A percentile compares a stretch with the other conserved stretches of the same genome.
phyloP scores from a whole-genome alignment of 441 rosid species.

The Melastoma candidum region DNA sequence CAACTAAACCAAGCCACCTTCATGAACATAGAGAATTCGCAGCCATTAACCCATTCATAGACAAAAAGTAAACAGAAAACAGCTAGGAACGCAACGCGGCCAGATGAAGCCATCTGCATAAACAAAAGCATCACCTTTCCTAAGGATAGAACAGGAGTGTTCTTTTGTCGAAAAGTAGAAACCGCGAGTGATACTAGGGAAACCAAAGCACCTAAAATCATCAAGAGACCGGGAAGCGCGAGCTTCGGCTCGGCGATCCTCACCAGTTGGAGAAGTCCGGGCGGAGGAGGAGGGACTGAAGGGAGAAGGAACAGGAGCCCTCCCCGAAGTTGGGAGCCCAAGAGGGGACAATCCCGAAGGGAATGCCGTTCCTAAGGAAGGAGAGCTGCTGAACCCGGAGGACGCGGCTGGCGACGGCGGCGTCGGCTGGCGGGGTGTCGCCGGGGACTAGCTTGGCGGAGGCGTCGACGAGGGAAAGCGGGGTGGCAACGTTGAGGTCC shows the following conservation, averaged over 20 bases:
- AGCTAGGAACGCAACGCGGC: neutral
- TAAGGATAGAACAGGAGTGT: no score
- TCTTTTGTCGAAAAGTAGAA: no score
- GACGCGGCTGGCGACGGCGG: constrained; percentile 49
- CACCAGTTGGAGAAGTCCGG: constrained; percentile 53
- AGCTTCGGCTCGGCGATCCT: neutral
- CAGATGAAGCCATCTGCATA: no score
- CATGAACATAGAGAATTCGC: no score
- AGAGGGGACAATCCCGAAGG: constrained; percentile 70
- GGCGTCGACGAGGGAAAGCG: constrained; percentile 44
- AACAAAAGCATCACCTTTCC: no score
- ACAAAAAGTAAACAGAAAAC: neutral
- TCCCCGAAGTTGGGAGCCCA: constrained; percentile 37
- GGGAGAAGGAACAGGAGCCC: constrained; percentile 55
- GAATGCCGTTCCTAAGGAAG: constrained; percentile 50
- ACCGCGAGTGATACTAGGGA: neutral
- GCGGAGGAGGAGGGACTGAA: constrained; percentile 51
- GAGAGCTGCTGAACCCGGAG: constrained; percentile 85
- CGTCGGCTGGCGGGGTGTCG: constrained; percentile 56
- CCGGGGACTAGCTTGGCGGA: constrained; percentile 68
- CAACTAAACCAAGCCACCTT: constrained; percentile 77
- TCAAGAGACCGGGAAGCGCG: neutral
- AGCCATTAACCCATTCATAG: no score
- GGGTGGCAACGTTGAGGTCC: constrained; percentile 61
- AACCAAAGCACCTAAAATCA: neutral